These are phyloP conservation scores for Paxillus rubicundulus DNA, from an alignment of 768 basidiomycete species.

Conservation along the genomic window DNA sequence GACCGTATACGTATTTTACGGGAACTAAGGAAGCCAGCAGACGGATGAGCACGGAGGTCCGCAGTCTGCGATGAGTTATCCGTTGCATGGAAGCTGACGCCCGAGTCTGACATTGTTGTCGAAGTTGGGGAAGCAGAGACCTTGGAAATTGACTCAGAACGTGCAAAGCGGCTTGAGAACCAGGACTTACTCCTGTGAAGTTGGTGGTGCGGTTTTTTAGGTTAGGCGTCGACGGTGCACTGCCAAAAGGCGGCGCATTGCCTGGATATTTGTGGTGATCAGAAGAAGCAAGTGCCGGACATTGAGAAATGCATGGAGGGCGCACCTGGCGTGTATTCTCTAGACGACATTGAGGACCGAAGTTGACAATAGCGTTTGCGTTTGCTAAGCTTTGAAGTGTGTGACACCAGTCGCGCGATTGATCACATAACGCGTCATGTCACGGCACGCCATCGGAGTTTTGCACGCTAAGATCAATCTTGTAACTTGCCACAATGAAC, in stretches of 20 bases:
- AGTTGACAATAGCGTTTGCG: not conserved
- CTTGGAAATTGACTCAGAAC: not conserved
- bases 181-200: conserved; percentile 13
- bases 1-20: conserved; percentile 51
- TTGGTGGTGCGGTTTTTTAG: conserved; percentile 12
- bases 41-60: conserved; percentile 16
- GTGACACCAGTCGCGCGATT: conserved; percentile 21
- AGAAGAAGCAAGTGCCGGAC: not conserved
- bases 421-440: conserved; percentile 25
- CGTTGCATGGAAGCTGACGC: conserved; percentile 18
- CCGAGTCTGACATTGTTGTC: conserved; percentile 30
- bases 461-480: conserved; percentile 5
- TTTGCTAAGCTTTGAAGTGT: not conserved
- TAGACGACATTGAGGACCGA: not conserved
- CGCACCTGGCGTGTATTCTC: conserved; percentile 6
- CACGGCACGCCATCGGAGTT: conserved; percentile 13
- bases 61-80: conserved; percentile 11
- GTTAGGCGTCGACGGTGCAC: conserved; percentile 11
- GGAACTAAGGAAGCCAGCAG: conserved; percentile 24
- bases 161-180: not conserved
- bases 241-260: not conserved
- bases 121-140: conserved; percentile 26
- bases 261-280: conserved; percentile 1
- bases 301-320: not conserved
- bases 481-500: conserved; percentile 57